Evolutionary conservation across 106 monocot species (phyloP), one percentile per base, ranked within the genome.

Genomic region (Hemerocallis citrina): DNA sequence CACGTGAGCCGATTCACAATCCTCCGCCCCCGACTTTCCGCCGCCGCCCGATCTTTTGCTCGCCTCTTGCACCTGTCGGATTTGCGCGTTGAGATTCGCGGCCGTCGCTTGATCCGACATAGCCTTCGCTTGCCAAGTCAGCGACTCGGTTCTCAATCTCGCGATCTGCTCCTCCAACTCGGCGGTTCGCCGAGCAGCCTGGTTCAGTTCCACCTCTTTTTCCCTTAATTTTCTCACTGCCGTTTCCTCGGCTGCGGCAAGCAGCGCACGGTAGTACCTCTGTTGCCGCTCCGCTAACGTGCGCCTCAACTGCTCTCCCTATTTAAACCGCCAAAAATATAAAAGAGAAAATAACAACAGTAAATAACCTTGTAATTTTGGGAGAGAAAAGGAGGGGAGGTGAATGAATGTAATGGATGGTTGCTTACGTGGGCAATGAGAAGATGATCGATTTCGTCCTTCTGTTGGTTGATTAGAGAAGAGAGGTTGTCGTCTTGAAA

Each of bases 101-200:
- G 80, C 92, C 19, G 76, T 47, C 23, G 77, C 76, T 49, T 98
- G 82, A 20, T 92, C 74, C 3, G 81, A 71, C 48, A 78, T 50
- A 9, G 98, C 98, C 62, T 78, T 88, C 16, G 82, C 67, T 59
- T 98, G 92, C 91, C 92, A 85, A 24, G 92, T 71, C 62, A 67
- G 62, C 44, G 70, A 52, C 68, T 98, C 92, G 13, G 81, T 51
- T 7, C 71, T 39, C 8, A 98, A 74, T 20, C 71, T 67, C 9
- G 65, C 61, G 29, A 92, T 62, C 4, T 77, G 76, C 39, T 73
- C 67, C 69, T 92, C 92, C 50, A 98, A 73, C 70, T 98, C 88
- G 57, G 82, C 74, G 48, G 57, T 31, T 7, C 67, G 76, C 2
- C 75, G 78, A 12, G 56, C 57, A 6, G 82, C 85, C 27, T 43